Conservation (phyloP, 2,329 filamentous ascomycete genomes). For the Atkinsonella texensis region DNA sequence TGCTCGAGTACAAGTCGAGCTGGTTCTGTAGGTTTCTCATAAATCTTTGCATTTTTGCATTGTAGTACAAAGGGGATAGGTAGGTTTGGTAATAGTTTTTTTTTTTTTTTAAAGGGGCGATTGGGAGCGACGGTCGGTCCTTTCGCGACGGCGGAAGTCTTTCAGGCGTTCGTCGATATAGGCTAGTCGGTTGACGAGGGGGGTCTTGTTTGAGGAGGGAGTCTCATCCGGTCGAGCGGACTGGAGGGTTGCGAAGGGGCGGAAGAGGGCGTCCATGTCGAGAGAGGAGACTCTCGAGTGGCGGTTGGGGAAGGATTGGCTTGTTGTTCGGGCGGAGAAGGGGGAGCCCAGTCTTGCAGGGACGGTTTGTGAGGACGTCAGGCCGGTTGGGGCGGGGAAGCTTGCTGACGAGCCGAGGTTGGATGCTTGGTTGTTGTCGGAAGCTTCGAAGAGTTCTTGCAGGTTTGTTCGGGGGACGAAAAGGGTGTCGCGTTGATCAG, state of each 20-base stretch:
- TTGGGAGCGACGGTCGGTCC: conserved; percentile 32
- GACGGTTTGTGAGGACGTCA: conserved; percentile 19
- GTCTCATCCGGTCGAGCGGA: not conserved
- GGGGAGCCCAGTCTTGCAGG: conserved; percentile 47
- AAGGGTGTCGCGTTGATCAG: conserved; percentile 22
- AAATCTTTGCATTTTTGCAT: not conserved
- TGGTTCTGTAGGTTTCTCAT: not conserved
- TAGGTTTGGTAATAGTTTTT: too few species aligned
- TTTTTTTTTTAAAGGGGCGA: conserved; percentile 32
- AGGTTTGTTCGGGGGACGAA: conserved; percentile 31
- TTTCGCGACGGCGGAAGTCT: conserved; percentile 36
- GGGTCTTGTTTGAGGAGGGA: conserved; percentile 25
- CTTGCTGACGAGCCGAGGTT: not conserved
- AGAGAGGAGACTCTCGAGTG: conserved; percentile 34
- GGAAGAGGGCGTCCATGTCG: conserved; percentile 31
- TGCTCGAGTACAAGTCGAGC: not conserved
- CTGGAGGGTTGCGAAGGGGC: conserved; percentile 47
- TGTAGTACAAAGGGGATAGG: not conserved
- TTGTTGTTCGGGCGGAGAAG: conserved; percentile 37
- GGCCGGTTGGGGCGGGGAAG: conserved; percentile 3
- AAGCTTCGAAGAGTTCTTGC: conserved; percentile 27
- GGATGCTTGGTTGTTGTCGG: conserved; percentile 8
- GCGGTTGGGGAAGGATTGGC: conserved; percentile 50
- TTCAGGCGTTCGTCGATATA: conserved; percentile 47
- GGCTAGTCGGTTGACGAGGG: conserved; percentile 38